Conservation (phyloP, 2,329 filamentous ascomycete genomes). For the Rhytidhysteron rufulum region DNA sequence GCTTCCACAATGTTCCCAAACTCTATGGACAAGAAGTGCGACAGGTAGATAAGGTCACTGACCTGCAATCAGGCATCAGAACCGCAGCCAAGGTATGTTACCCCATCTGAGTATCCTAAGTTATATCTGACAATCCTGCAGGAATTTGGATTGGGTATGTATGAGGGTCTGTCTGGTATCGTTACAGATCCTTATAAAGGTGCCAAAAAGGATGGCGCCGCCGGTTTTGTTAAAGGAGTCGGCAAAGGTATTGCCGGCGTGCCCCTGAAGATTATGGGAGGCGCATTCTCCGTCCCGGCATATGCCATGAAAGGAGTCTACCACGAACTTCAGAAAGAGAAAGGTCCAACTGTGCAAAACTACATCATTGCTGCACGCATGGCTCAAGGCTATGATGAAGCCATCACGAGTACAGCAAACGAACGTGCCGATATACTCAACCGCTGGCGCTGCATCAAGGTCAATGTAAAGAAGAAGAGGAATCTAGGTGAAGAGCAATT, state of each 20-base stretch:
- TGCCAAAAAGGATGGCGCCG: constrained; percentile 60
- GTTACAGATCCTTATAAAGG: constrained; percentile 73
- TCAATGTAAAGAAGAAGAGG: constrained; percentile 56
- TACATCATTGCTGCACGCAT: constrained; percentile 77
- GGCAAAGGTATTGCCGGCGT: constrained; percentile 81
- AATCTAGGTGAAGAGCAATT: constrained; percentile 48
- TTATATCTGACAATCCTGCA: no score
- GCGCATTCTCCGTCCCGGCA: constrained; percentile 61
- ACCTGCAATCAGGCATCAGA: constrained; percentile 68
- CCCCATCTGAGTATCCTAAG: no score
- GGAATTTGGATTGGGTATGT: constrained; percentile 74
- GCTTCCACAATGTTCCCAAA: constrained; percentile 82
- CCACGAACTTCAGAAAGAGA: constrained; percentile 68
- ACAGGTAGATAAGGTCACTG: constrained; percentile 74
- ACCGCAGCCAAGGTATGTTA: constrained; percentile 79
- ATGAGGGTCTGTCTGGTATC: constrained; percentile 76
- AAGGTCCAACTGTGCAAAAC: constrained; percentile 68
- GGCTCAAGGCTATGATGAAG: constrained; percentile 69
- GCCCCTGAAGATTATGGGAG: constrained; percentile 76
- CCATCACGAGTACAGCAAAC: constrained; percentile 49
- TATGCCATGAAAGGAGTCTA: constrained; percentile 82
- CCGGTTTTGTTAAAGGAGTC: constrained; percentile 73
- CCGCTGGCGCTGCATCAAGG: constrained; percentile 60
- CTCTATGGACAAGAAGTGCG: constrained; percentile 82
- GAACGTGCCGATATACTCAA: constrained; percentile 63